phyloP scores from a whole-genome alignment of 805 yeast genomes.

The Blastobotrys attinorum region DNA sequence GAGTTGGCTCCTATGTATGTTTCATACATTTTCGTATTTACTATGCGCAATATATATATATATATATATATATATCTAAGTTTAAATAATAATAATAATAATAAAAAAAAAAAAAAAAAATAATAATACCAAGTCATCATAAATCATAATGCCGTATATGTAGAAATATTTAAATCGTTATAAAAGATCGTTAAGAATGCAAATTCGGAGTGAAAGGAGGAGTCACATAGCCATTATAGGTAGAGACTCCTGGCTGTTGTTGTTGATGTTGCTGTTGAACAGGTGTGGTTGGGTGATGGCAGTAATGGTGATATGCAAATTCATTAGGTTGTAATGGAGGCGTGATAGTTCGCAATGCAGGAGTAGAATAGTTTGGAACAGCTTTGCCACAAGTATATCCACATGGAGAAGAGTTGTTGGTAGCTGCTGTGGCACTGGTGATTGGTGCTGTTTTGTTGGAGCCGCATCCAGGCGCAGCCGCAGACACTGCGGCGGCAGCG shows the following conservation, averaged over 20 bases:
- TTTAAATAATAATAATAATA: too few relatives aligned
- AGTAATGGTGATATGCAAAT: neutral
- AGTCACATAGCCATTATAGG: slow-evolving; percentile 9
- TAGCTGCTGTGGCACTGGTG: too few relatives aligned
- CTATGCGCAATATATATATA: too few relatives aligned
- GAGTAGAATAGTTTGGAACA: neutral
- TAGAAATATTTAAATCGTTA: neutral
- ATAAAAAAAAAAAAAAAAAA: too few relatives aligned
- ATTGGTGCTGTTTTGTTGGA: too few relatives aligned
- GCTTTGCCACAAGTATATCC: too few relatives aligned
- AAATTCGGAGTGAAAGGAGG: slow-evolving; percentile 13
- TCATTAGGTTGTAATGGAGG: neutral
- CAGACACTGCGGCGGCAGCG: neutral
- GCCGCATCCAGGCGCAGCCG: neutral
- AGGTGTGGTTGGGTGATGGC: neutral
- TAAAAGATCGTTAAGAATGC: neutral
- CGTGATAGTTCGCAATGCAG: neutral
- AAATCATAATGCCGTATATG: too few relatives aligned
- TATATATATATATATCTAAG: too few relatives aligned
- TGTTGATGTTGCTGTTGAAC: neutral
- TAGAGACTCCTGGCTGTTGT: neutral
- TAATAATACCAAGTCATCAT: too few relatives aligned
- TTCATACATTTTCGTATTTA: too few relatives aligned
- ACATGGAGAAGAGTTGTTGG: too few relatives aligned
- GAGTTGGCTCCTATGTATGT: too few relatives aligned